Evolutionary conservation across 306 rosid species (phyloP).

Genomic region (Parietaria judaica): DNA sequence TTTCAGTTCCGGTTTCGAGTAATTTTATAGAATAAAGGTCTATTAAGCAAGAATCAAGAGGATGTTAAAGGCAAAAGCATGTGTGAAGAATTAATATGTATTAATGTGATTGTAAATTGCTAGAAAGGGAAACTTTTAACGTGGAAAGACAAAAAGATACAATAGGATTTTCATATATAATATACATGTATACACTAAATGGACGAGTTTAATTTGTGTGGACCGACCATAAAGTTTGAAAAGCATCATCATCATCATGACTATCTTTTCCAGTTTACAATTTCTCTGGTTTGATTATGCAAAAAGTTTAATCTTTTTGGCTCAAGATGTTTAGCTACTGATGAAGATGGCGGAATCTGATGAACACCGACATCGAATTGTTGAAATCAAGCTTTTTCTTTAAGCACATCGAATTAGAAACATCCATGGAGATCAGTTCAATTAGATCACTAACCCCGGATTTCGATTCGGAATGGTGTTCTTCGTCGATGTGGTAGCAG

Average conservation of each 20-base stretch:
- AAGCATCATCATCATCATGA: not conserved
- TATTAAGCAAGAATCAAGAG: not conserved
- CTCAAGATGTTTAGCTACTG: conserved; percentile 2
- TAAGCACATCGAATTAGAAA: not conserved
- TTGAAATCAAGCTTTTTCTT: not conserved
- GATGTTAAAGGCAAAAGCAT: not conserved
- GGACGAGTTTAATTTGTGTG: not conserved
- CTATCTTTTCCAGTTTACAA: not conserved
- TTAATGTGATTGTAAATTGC: not conserved
- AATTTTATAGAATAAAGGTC: conserved; percentile 9
- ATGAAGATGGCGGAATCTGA: not conserved
- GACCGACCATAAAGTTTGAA: conserved; percentile 13
- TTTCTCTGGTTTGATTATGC: conserved; percentile 2
- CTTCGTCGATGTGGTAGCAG: conserved; percentile 54
- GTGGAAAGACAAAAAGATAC: not conserved
- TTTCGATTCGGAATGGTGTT: conserved; percentile 46
- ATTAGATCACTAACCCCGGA: conserved; percentile 42
- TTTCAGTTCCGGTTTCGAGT: conserved; percentile 7
- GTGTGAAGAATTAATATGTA: not conserved
- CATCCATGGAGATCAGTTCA: not conserved
- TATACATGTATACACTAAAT: not conserved
- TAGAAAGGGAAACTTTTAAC: conserved; percentile 1
- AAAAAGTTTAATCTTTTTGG: conserved; percentile 1
- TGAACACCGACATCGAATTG: not conserved
- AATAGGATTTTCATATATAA: not conserved